Evolutionary conservation across 208 protist species (phyloP).

Genomic region (Blastocrithidia nonstop): DNA sequence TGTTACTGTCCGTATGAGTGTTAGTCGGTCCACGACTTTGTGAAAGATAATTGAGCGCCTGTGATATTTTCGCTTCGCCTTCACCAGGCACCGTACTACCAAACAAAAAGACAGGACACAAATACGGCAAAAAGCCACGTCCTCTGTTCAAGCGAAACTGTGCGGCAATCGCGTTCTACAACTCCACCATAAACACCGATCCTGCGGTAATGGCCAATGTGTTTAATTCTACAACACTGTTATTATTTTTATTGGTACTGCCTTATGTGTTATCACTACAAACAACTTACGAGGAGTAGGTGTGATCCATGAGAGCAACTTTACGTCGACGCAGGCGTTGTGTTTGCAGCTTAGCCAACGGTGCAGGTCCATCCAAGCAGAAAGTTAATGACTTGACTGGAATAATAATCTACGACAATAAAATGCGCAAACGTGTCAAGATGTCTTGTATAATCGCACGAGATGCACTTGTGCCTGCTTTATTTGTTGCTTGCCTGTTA

Average conservation of each 20-base stretch:
- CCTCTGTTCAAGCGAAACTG: constrained; percentile 50
- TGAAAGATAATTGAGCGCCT: constrained; percentile 54
- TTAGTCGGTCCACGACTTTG: too few species aligned
- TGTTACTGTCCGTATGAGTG: too few species aligned
- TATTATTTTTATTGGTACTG: neutral
- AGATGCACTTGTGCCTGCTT: too few species aligned
- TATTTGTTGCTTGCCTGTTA: too few species aligned
- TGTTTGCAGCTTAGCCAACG: constrained; percentile 67
- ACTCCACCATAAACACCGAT: constrained; percentile 71
- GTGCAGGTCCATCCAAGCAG: constrained; percentile 70
- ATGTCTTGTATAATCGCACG: constrained; percentile 71
- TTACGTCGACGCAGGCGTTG: constrained; percentile 65
- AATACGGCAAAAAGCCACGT: constrained; percentile 31
- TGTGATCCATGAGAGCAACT: constrained; percentile 29
- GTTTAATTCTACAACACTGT: constrained; percentile 25
- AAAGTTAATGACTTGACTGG: constrained; percentile 49
- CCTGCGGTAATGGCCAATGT: constrained; percentile 64
- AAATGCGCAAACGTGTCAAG: constrained; percentile 38
- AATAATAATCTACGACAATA: constrained; percentile 47
- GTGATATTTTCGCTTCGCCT: constrained; percentile 72
- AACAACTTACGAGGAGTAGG: neutral
- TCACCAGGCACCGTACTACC: constrained; percentile 67
- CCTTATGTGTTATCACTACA: neutral
- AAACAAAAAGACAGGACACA: constrained; percentile 56
- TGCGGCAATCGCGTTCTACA: constrained; percentile 67